Percentiles rank a stretch among this genome's conserved stretches.
phyloP scores from a whole-genome alignment of 164 flowering plant species.

The Vitis rupestris region DNA sequence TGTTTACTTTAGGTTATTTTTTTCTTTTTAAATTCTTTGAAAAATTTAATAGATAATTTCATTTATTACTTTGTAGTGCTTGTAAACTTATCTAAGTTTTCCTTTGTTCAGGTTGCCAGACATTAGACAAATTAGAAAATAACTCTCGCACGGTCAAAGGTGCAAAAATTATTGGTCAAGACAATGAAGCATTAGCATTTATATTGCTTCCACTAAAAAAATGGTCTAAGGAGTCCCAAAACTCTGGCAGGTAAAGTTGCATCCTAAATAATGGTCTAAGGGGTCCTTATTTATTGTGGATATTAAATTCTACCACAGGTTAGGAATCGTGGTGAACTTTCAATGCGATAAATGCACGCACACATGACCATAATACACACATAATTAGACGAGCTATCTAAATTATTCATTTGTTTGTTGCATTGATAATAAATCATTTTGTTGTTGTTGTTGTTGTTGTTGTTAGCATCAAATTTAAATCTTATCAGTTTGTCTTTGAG shows the following conservation, averaged over 20 bases:
- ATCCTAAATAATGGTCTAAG: not conserved
- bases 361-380: no score
- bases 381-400: no score
- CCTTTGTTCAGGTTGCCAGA: slow-evolving; percentile 55
- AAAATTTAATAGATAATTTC: not conserved
- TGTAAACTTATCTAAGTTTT: not conserved
- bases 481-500: no score
- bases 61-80: not conserved
- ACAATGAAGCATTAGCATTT: slow-evolving; percentile 60
- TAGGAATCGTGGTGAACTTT: no score
- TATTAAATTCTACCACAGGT: no score
- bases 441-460: no score
- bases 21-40: not conserved
- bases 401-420: no score
- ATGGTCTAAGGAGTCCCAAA: slow-evolving; percentile 43
- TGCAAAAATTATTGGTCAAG: slow-evolving; percentile 76
- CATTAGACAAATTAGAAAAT: slow-evolving; percentile 70
- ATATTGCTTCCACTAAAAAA: slow-evolving; percentile 66
- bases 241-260: slow-evolving; percentile 46
- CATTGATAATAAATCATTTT: no score
- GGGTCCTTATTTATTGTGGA: no score
- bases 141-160: slow-evolving; percentile 84
- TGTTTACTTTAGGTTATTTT: not conserved
- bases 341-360: no score
- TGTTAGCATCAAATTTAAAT: no score